Conservation (phyloP, 768 basidiomycete species). For the Mycena venus region DNA sequence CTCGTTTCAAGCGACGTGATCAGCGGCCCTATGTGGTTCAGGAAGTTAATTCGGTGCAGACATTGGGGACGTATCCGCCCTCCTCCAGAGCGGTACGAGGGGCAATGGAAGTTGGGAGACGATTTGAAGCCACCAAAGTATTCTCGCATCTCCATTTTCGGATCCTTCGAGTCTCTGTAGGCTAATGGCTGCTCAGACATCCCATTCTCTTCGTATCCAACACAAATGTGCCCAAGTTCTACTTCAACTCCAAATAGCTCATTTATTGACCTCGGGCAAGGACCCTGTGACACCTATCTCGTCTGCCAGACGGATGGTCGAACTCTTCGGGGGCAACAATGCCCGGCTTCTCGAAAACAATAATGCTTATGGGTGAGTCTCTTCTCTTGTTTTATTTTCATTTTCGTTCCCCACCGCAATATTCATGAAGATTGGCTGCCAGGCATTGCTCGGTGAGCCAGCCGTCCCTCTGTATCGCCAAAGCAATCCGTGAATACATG, state of each 20-base stretch:
- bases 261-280: background rate
- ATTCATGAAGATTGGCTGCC: background rate
- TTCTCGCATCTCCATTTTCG: background rate
- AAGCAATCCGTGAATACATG: conserved; percentile 13
- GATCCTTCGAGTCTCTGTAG: background rate
- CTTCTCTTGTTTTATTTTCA: background rate
- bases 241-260: background rate
- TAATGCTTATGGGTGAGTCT: conserved; percentile 12
- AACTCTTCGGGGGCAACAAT: conserved; percentile 2
- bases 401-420: background rate
- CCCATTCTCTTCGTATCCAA: conserved; percentile 27
- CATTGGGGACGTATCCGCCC: conserved; percentile 19
- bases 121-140: conserved; percentile 17
- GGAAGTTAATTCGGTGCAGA: conserved; percentile 11
- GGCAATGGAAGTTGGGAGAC: conserved; percentile 16
- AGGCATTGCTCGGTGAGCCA: conserved; percentile 13
- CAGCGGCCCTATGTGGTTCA: conserved; percentile 15
- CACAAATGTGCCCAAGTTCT: background rate
- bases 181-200: background rate
- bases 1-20: background rate
- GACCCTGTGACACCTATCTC: conserved; percentile 18
- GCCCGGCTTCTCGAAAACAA: conserved; percentile 16
- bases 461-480: conserved; percentile 14
- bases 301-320: conserved; percentile 16
- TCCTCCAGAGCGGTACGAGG: conserved; percentile 15